phyloP scores from a whole-genome alignment of 2,329 filamentous ascomycete genomes.

The Pseudocercospora macadamiae region DNA sequence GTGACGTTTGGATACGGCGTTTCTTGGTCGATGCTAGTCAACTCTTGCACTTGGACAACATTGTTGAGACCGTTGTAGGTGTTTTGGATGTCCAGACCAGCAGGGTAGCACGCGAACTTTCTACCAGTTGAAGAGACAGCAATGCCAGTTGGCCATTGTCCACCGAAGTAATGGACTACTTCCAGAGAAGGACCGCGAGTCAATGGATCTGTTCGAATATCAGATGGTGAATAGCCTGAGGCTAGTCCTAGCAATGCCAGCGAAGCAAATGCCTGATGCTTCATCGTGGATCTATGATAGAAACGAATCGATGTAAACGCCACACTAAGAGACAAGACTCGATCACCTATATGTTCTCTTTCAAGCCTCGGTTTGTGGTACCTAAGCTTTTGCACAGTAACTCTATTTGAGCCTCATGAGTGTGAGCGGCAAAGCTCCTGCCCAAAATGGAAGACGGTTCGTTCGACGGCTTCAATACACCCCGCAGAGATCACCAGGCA shows the following conservation, averaged over 20 bases:
- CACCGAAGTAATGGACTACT: slow-evolving; percentile 43
- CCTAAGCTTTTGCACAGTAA: background rate
- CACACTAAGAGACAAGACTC: background rate
- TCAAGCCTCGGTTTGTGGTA: background rate
- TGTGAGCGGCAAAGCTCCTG: background rate
- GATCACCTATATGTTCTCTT: background rate
- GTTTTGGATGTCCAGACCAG: slow-evolving; percentile 34
- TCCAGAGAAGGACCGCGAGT: slow-evolving; percentile 18
- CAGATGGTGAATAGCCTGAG: slow-evolving; percentile 7
- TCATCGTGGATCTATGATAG: background rate
- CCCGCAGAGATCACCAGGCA: slow-evolving; percentile 1
- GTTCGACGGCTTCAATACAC: background rate
- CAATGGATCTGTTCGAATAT: slow-evolving; percentile 23
- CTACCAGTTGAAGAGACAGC: slow-evolving; percentile 51
- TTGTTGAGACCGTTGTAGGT: slow-evolving; percentile 44
- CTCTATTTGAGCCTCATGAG: background rate
- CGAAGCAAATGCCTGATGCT: background rate
- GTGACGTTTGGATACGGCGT: slow-evolving; percentile 43
- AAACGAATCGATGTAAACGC: background rate
- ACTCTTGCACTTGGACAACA: slow-evolving; percentile 50
- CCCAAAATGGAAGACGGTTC: background rate
- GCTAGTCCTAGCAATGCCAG: background rate
- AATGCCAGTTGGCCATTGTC: slow-evolving; percentile 52
- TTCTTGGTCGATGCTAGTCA: slow-evolving; percentile 44
- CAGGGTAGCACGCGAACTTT: slow-evolving; percentile 55